Evolutionary conservation across 192 early-diverging fungal species (phyloP).

Genomic region (Dissophora ornata): DNA sequence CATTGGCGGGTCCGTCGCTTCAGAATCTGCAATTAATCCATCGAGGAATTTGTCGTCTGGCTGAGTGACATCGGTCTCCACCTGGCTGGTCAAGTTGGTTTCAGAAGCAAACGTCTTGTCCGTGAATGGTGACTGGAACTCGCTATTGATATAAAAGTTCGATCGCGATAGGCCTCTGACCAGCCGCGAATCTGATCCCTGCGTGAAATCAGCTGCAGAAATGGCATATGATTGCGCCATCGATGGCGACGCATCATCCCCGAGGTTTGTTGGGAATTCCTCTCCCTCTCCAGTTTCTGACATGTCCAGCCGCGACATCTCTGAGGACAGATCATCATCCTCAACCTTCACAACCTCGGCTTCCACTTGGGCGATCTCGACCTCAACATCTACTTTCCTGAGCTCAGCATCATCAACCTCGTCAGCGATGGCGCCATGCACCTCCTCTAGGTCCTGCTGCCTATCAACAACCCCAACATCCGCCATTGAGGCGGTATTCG

Average conservation of each 20-base stretch:
- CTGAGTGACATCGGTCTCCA: constrained; percentile 38
- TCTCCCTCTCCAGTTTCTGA: constrained; percentile 4
- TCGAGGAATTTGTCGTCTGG: constrained; percentile 41
- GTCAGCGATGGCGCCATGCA: background rate
- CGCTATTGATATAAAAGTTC: background rate
- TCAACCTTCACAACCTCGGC: too few species aligned
- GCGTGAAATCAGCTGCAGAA: too few species aligned
- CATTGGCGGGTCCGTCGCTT: background rate
- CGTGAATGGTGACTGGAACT: background rate
- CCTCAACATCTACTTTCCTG: too few species aligned
- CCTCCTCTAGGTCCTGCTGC: background rate
- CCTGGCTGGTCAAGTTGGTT: constrained; percentile 9
- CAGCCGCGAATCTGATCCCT: too few species aligned
- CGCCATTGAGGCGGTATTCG: background rate
- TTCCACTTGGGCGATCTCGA: background rate
- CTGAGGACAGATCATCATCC: constrained; percentile 15
- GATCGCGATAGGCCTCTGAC: too few species aligned
- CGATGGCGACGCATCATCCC: background rate
- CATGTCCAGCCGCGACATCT: constrained; percentile 16
- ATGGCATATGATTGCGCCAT: too few species aligned
- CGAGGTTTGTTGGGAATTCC: background rate
- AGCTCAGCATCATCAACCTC: background rate
- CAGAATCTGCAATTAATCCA: background rate
- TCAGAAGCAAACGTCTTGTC: constrained; percentile 7
- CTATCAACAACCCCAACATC: background rate